Conservation (phyloP, 257 asterid species). For the Catharanthus roseus region DNA sequence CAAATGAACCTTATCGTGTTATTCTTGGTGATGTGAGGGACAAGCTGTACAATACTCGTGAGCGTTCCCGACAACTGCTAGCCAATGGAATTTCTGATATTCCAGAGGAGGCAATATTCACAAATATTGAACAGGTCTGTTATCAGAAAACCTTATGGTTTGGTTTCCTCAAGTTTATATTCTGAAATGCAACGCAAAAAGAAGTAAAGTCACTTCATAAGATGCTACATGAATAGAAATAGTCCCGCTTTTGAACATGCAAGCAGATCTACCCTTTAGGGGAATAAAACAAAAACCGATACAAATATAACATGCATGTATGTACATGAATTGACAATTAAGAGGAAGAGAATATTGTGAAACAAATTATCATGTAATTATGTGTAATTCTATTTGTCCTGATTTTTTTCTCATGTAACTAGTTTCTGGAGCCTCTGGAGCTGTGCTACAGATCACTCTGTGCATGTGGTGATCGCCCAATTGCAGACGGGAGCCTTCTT, state of each 20-base stretch:
- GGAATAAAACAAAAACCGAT: background rate
- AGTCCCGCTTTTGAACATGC: no score
- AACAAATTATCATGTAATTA: background rate
- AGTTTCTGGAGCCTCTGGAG: slow-evolving; percentile 96
- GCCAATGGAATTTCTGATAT: slow-evolving; percentile 62
- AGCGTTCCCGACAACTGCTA: slow-evolving; percentile 82
- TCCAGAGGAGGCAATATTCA: slow-evolving; percentile 65
- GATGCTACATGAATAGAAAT: background rate
- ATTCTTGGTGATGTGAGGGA: slow-evolving; percentile 95
- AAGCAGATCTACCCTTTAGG: no score
- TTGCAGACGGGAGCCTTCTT: slow-evolving; percentile 95
- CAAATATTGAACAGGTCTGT: slow-evolving; percentile 64
- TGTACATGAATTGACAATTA: background rate
- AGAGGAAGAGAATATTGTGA: background rate
- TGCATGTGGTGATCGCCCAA: slow-evolving; percentile 74
- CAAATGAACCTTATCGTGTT: slow-evolving; percentile 89
- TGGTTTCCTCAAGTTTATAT: background rate
- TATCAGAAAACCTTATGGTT: slow-evolving; percentile 6
- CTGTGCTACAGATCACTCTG: slow-evolving; percentile 88
- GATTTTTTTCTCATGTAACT: slow-evolving; percentile 14
- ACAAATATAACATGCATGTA: background rate
- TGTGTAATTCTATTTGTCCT: background rate
- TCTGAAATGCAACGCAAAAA: background rate
- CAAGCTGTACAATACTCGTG: slow-evolving; percentile 82
- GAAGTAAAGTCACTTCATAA: background rate